Conservation (phyloP, 768 basidiomycete genomes). For the Podaxis carcinomalis region DNA sequence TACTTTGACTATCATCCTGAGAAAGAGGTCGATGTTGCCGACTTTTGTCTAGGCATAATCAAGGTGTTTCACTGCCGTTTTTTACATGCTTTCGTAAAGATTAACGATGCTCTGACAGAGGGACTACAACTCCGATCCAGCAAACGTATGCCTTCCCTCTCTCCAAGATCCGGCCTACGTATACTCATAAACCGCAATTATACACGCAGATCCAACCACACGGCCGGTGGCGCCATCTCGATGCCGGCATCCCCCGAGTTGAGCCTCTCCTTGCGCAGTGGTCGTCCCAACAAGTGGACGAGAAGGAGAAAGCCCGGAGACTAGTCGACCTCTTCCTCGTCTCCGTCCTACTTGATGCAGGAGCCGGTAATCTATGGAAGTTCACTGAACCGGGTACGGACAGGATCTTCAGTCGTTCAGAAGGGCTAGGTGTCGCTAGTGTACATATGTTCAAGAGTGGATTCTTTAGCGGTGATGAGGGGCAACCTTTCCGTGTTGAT, state of each 20-base stretch:
- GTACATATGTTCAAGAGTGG: slow-evolving; percentile 85
- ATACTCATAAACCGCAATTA: background rate
- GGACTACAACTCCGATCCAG: slow-evolving; percentile 9
- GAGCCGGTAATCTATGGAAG: slow-evolving; percentile 80
- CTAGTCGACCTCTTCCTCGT: slow-evolving; percentile 87
- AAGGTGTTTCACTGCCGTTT: slow-evolving; percentile 38
- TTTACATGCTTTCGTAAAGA: background rate
- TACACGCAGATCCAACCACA: slow-evolving; percentile 74
- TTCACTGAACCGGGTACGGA: slow-evolving; percentile 62
- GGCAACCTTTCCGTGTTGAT: slow-evolving; percentile 72
- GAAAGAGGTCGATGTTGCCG: slow-evolving; percentile 63
- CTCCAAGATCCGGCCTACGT: background rate
- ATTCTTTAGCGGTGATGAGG: slow-evolving; percentile 65
- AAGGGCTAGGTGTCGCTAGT: slow-evolving; percentile 87
- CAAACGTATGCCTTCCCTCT: slow-evolving; percentile 38
- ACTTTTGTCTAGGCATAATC: slow-evolving; percentile 75
- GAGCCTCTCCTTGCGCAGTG: slow-evolving; percentile 62
- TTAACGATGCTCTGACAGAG: slow-evolving; percentile 6
- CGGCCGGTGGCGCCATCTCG: slow-evolving; percentile 87
- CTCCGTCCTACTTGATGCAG: slow-evolving; percentile 92
- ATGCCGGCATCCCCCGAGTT: slow-evolving; percentile 41
- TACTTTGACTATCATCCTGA: slow-evolving; percentile 86
- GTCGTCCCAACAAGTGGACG: slow-evolving; percentile 39
- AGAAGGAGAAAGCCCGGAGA: slow-evolving; percentile 61
- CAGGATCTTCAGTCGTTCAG: slow-evolving; percentile 57